Percentiles rank a stretch among this genome's conserved stretches.
phyloP scores from a whole-genome alignment of 23 red algal species.

The Gracilariopsis chorda region DNA sequence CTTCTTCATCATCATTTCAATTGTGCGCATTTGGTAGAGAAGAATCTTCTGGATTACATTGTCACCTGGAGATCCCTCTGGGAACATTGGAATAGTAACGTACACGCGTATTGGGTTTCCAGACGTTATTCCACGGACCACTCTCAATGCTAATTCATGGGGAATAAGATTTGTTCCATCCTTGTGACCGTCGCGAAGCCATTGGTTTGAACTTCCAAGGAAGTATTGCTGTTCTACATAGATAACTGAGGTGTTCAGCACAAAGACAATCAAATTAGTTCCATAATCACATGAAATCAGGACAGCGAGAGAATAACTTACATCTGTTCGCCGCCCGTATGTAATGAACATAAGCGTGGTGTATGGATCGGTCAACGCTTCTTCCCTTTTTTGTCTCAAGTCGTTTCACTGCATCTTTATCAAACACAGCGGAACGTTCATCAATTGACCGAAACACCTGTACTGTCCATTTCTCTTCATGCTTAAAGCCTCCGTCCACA shows the following conservation, averaged over 20 bases:
- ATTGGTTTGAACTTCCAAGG: conserved; percentile 68
- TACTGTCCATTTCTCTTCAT: conserved; percentile 67
- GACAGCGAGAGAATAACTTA: not conserved
- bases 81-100: conserved; percentile 68
- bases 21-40: conserved; percentile 55
- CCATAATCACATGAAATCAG: not conserved
- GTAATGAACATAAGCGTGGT: conserved; percentile 73
- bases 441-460: conserved; percentile 73
- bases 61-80: conserved; percentile 47
- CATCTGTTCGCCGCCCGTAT: conserved; percentile 57
- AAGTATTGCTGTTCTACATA: conserved; percentile 84
- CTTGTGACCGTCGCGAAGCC: conserved; percentile 46
- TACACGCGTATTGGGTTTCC: conserved; percentile 53
- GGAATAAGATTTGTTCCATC: conserved; percentile 67
- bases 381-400: conserved; percentile 69
- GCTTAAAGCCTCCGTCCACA: conserved; percentile 26
- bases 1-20: conserved; percentile 75
- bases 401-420: conserved; percentile 6
- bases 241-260: not conserved
- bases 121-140: conserved; percentile 37
- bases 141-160: conserved; percentile 53
- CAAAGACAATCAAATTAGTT: not conserved
- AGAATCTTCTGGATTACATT: conserved; percentile 68
- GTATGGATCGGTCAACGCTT: conserved; percentile 56
- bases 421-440: conserved; percentile 55